These are phyloP conservation scores for Gentiana straminea DNA, from an alignment of 257 asterid genomes.

Conservation along the genomic window DNA sequence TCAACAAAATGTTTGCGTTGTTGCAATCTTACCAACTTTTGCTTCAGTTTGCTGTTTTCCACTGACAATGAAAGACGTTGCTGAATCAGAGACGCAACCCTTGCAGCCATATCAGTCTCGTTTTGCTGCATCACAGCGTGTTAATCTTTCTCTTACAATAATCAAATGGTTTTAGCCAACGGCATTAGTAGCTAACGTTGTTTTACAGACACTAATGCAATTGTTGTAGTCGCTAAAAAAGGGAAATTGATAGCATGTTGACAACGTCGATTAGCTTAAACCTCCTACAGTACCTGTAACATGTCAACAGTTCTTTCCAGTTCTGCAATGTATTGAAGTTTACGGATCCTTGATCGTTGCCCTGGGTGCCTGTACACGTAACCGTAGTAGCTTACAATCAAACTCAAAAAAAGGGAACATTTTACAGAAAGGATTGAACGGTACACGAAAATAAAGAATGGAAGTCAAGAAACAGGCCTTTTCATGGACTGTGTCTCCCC, in stretches of 20 bases:
- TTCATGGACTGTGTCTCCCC: conserved; percentile 39
- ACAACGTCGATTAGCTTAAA: too few species aligned
- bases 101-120: conserved; percentile 52
- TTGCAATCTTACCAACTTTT: conserved; percentile 40
- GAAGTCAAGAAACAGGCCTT: conserved; percentile 27
- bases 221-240: too few species aligned
- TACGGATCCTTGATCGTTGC: conserved; percentile 71
- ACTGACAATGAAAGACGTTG: conserved; percentile 43
- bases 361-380: conserved; percentile 64
- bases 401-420: too few species aligned
- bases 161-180: too few species aligned
- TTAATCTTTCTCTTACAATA: conserved; percentile 1
- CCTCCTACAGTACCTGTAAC: conserved; percentile 43
- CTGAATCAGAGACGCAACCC: conserved; percentile 46
- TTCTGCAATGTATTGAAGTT: conserved; percentile 71
- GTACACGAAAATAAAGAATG: too few species aligned
- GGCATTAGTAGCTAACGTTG: too few species aligned
- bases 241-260: too few species aligned
- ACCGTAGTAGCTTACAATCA: too few species aligned
- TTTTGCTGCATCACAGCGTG: conserved; percentile 33
- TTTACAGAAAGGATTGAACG: too few species aligned
- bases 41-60: conserved; percentile 66
- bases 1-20: conserved; percentile 51
- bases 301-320: conserved; percentile 55
- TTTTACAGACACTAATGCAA: too few species aligned